phyloP scores from a whole-genome alignment of 2,329 filamentous ascomycete species.

The Geoglossum cookeanum region DNA sequence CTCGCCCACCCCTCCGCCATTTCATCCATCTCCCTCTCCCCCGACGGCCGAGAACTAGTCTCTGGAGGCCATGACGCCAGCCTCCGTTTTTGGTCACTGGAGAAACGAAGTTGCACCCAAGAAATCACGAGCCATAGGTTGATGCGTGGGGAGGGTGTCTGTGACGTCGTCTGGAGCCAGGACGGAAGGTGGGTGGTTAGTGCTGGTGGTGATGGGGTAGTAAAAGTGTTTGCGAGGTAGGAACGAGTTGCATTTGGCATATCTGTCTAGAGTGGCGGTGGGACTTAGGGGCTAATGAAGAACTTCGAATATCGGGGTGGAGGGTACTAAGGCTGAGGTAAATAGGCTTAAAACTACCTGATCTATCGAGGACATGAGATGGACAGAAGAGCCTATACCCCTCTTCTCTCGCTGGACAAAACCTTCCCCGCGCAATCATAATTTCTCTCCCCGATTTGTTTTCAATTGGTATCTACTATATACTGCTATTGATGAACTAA shows the following conservation, averaged over 20 bases:
- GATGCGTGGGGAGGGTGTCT: constrained; percentile 93
- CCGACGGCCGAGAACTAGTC: constrained; percentile 83
- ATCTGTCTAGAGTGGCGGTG: neutral
- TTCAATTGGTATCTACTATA: too few species aligned
- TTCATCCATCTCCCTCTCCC: constrained; percentile 75
- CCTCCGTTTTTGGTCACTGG: constrained; percentile 89
- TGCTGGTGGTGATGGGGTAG: constrained; percentile 83
- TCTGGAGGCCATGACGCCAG: constrained; percentile 92
- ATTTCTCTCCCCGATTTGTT: too few species aligned
- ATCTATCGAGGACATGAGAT: too few species aligned
- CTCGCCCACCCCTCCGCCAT: constrained; percentile 88
- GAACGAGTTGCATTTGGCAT: neutral
- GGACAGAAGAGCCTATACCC: too few species aligned
- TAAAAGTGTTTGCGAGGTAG: constrained; percentile 54
- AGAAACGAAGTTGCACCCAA: constrained; percentile 88
- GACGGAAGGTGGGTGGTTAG: constrained; percentile 91
- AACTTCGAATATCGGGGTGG: too few species aligned
- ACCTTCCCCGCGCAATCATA: too few species aligned
- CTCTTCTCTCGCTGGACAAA: too few species aligned
- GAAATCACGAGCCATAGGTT: constrained; percentile 84
- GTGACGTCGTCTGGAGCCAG: constrained; percentile 84
- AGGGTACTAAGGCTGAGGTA: too few species aligned
- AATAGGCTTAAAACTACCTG: too few species aligned
- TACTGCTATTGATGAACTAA: too few species aligned
- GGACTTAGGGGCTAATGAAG: neutral